phyloP scores from a whole-genome alignment of 1,284 basidiomycete species.

The Microbotryum lychnidis-dioicae region DNA sequence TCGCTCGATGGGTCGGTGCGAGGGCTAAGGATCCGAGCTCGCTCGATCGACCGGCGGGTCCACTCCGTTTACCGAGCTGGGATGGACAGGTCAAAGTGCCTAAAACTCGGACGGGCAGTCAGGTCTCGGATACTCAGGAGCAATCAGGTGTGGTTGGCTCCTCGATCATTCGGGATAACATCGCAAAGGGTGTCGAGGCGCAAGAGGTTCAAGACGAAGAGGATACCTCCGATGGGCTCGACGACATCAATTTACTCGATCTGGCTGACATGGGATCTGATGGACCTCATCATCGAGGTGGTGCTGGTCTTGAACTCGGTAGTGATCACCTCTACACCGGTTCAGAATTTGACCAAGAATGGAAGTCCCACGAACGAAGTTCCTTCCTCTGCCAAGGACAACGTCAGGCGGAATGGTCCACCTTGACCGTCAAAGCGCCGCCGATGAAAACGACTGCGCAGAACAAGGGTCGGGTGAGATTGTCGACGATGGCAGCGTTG shows the following conservation, averaged over 20 bases:
- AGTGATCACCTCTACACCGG: constrained; percentile 9
- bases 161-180: not conserved
- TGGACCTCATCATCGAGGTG: constrained; percentile 1
- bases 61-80: constrained; percentile 75
- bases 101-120: constrained; percentile 36
- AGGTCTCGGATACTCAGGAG: not conserved
- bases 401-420: too few species aligned
- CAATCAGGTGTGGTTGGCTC: not conserved
- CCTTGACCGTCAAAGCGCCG: too few species aligned
- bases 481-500: too few species aligned
- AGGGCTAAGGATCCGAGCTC: constrained; percentile 37
- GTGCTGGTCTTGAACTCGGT: not conserved
- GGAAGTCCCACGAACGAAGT: not conserved
- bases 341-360: not conserved
- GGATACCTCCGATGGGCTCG: not conserved
- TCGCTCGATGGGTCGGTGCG: constrained; percentile 39
- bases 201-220: not conserved
- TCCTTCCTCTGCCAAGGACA: too few species aligned
- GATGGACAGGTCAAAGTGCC: constrained; percentile 41
- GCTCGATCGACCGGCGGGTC: constrained; percentile 47
- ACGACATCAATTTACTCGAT: not conserved
- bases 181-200: constrained; percentile 12
- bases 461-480: too few species aligned
- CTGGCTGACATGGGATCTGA: not conserved
- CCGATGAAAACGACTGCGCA: too few species aligned